phyloP scores from a whole-genome alignment of 1,284 basidiomycete genomes.

The Microstroma glucosiphilum region DNA sequence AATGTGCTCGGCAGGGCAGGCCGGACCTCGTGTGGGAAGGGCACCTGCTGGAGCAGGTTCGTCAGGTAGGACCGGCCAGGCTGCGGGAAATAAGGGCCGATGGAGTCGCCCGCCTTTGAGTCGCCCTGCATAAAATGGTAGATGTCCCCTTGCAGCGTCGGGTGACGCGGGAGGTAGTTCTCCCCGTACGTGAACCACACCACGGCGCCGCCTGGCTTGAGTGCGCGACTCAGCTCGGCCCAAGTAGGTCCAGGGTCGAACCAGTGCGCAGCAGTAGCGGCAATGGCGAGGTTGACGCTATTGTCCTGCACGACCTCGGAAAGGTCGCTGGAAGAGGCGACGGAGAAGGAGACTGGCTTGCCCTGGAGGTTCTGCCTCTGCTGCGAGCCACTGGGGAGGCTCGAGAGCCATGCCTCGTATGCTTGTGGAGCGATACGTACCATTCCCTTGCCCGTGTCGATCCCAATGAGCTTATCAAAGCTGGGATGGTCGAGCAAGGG shows the following conservation, averaged over 20 bases:
- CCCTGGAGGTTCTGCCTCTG: not conserved
- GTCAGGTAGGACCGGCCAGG: slow-evolving; percentile 10
- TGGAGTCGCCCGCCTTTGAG: not conserved
- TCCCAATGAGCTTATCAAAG: not conserved
- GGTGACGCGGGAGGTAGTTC: slow-evolving; percentile 15
- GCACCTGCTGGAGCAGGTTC: slow-evolving; percentile 8
- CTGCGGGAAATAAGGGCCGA: slow-evolving; percentile 16
- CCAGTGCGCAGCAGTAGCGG: slow-evolving; percentile 18
- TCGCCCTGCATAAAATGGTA: slow-evolving; percentile 13
- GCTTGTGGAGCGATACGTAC: not conserved
- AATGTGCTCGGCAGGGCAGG: not conserved
- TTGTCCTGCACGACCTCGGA: not conserved
- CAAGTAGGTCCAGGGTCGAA: slow-evolving; percentile 9
- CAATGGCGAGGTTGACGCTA: slow-evolving; percentile 12
- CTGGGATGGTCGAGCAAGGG: not conserved
- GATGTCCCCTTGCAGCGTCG: slow-evolving; percentile 6
- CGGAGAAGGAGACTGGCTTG: not conserved
- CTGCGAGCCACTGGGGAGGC: too few relatives aligned
- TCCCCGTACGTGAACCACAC: slow-evolving; percentile 17
- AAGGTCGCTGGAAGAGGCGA: not conserved
- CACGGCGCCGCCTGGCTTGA: slow-evolving; percentile 14
- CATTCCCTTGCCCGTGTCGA: slow-evolving; percentile 2
- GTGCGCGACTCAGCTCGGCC: slow-evolving; percentile 7
- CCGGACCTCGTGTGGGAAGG: slow-evolving; percentile 6
- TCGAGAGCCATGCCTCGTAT: not conserved